Evolutionary conservation across 805 yeast genomes (phyloP).

Genomic region (Yamadazyma akitaensis): DNA sequence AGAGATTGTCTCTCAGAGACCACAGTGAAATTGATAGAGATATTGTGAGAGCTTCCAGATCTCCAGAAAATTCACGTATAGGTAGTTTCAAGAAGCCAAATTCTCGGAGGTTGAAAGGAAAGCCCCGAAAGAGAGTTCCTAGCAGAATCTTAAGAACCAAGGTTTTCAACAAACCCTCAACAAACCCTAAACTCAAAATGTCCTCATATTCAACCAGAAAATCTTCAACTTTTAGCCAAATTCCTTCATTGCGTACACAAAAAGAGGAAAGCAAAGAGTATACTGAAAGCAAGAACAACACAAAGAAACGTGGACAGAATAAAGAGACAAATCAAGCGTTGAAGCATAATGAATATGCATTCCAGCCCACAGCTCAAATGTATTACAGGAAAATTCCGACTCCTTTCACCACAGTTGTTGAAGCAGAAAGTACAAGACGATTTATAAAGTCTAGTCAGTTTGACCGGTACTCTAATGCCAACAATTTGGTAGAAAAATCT

Average conservation of each 20-base stretch:
- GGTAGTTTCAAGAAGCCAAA: background rate
- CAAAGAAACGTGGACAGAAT: background rate
- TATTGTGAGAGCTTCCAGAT: background rate
- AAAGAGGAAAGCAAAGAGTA: no score
- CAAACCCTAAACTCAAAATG: no score
- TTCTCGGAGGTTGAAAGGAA: background rate
- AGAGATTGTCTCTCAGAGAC: background rate
- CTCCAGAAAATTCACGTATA: background rate
- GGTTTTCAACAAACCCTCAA: background rate
- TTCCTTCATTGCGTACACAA: background rate
- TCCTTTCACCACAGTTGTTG: constrained; percentile 28
- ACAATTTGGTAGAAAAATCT: background rate
- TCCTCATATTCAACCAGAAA: background rate
- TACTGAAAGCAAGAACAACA: no score
- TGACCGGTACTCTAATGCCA: background rate
- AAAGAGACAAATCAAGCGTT: background rate
- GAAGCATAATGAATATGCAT: background rate
- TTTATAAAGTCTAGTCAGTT: constrained; percentile 11
- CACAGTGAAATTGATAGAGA: constrained; percentile 9
- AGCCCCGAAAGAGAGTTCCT: background rate
- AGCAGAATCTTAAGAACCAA: background rate
- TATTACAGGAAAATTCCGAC: constrained; percentile 23
- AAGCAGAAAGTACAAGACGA: constrained; percentile 29
- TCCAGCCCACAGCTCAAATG: background rate
- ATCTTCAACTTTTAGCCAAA: background rate